Evolutionary conservation across 1,284 basidiomycete species (phyloP).

Genomic region (Leccinum insolens): DNA sequence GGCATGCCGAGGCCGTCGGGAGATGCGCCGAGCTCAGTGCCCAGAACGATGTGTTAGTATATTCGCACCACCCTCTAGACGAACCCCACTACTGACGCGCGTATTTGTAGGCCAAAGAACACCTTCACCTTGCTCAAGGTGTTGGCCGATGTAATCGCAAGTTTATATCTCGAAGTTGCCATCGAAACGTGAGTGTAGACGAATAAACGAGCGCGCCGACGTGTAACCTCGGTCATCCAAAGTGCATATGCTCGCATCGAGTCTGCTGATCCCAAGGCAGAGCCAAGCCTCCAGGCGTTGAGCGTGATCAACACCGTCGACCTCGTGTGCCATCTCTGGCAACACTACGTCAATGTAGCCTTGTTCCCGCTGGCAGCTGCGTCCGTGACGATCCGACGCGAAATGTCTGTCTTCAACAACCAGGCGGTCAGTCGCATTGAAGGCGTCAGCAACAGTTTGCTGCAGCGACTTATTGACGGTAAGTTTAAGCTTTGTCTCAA

Average conservation of each 20-base stretch:
- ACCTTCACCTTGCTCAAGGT: constrained; percentile 86
- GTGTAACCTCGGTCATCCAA: constrained; percentile 17
- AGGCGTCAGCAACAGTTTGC: constrained; percentile 79
- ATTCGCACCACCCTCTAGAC: neutral
- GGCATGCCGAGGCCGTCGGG: constrained; percentile 96
- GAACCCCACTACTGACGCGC: constrained; percentile 4
- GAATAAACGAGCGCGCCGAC: neutral
- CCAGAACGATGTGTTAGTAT: constrained; percentile 78
- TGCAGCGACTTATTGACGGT: constrained; percentile 89
- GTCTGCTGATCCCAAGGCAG: constrained; percentile 71
- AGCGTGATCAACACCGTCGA: constrained; percentile 77
- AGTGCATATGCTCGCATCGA: constrained; percentile 80
- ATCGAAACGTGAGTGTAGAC: constrained; percentile 77
- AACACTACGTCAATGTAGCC: constrained; percentile 93
- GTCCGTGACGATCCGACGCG: constrained; percentile 86
- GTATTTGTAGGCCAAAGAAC: constrained; percentile 78
- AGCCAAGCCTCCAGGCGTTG: constrained; percentile 80
- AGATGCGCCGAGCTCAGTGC: constrained; percentile 88
- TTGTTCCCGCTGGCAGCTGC: constrained; percentile 87
- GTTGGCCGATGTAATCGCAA: constrained; percentile 86
- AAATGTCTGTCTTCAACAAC: constrained; percentile 94
- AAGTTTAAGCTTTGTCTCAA: constrained; percentile 29
- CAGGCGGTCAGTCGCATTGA: constrained; percentile 89
- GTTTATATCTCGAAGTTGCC: constrained; percentile 88
- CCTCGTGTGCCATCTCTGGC: constrained; percentile 94